Evolutionary conservation across 768 basidiomycete species (phyloP).

Genomic region (Rossbeevera mucosa): DNA sequence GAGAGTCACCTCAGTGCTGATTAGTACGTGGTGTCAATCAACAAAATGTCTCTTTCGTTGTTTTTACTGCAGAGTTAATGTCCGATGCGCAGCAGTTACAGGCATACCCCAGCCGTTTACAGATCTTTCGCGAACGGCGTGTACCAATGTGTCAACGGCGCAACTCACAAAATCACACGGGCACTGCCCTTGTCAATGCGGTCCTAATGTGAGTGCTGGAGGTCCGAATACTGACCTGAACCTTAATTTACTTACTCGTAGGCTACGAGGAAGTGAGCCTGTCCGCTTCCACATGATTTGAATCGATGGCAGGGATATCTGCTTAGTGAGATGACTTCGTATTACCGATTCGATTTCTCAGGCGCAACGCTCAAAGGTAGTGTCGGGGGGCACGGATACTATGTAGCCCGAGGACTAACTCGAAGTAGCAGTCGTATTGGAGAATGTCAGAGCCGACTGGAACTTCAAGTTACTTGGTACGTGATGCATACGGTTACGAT

Average conservation of each 20-base stretch:
- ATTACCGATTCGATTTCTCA: neutral
- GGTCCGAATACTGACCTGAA: neutral
- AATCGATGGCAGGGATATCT: neutral
- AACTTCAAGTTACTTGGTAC: slow-evolving; percentile 8
- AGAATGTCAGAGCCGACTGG: slow-evolving; percentile 2
- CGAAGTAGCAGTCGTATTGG: neutral
- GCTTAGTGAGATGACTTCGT: neutral
- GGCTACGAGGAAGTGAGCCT: neutral
- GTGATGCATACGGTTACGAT: slow-evolving; percentile 7
- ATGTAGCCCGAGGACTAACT: neutral
- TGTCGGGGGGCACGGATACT: neutral
- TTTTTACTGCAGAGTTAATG: neutral
- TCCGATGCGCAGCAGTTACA: slow-evolving; percentile 1
- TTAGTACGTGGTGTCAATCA: slow-evolving; percentile 3
- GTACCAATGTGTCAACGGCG: neutral
- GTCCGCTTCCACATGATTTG: neutral
- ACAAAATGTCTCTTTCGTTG: neutral
- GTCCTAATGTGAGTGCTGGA: slow-evolving; percentile 4
- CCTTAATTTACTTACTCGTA: neutral
- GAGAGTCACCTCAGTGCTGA: neutral
- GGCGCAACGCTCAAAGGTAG: neutral
- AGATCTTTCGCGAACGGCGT: neutral
- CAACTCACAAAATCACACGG: neutral
- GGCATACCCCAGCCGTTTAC: neutral
- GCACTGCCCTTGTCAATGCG: neutral